phyloP scores from a whole-genome alignment of 1,139 yeast genomes.

The Blastobotrys buckinghamii region DNA sequence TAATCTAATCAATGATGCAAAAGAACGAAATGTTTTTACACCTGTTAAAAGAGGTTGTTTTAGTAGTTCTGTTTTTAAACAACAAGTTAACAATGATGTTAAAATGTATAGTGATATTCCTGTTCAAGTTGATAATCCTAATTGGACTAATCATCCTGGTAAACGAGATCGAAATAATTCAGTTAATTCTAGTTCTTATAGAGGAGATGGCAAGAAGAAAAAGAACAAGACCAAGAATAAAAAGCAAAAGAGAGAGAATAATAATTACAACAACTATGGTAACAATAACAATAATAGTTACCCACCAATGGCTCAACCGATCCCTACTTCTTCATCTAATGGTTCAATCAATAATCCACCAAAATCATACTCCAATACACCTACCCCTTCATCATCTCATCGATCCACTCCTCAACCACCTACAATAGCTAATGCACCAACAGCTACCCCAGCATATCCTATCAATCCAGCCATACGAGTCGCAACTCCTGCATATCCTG shows the following conservation, averaged over 20 bases:
- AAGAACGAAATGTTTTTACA: constrained; percentile 38
- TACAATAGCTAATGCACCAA: too few relatives aligned
- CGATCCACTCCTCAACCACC: too few relatives aligned
- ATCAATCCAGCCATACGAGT: too few relatives aligned
- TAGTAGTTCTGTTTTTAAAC: constrained; percentile 1
- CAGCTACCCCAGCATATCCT: too few relatives aligned
- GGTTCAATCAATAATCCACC: neutral
- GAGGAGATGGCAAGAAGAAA: neutral
- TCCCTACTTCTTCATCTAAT: neutral
- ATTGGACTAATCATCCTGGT: too few relatives aligned
- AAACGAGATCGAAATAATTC: neutral
- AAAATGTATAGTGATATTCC: too few relatives aligned
- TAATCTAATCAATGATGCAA: constrained; percentile 58
- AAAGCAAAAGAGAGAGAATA: neutral
- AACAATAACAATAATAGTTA: neutral
- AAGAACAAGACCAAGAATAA: neutral
- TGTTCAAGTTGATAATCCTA: too few relatives aligned
- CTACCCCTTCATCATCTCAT: too few relatives aligned
- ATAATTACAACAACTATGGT: neutral
- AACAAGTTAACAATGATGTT: neutral
- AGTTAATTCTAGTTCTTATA: neutral
- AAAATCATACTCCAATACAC: too few relatives aligned
- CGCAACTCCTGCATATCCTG: too few relatives aligned
- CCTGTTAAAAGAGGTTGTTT: constrained; percentile 35
- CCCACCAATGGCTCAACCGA: neutral